phyloP scores from a whole-genome alignment of 306 rosid species.

The Dryas drummondii region DNA sequence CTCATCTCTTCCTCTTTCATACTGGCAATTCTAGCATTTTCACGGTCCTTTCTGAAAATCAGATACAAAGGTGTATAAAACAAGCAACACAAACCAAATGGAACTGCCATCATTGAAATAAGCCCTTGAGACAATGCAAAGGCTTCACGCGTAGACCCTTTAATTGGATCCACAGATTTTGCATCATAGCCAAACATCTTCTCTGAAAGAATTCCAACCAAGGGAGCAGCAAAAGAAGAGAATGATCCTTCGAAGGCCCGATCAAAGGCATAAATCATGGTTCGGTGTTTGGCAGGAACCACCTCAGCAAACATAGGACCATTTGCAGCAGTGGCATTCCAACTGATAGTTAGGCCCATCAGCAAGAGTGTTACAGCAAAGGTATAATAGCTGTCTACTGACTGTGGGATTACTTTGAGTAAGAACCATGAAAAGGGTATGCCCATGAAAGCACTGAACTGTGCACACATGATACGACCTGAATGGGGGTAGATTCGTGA shows the following conservation, averaged over 20 bases:
- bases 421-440: slow-evolving; percentile 90
- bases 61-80: slow-evolving; percentile 80
- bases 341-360: slow-evolving; percentile 94
- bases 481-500: slow-evolving; percentile 72
- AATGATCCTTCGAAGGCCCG: slow-evolving; percentile 96
- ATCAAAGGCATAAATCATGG: slow-evolving; percentile 96
- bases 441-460: slow-evolving; percentile 93
- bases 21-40: slow-evolving; percentile 48
- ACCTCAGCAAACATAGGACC: slow-evolving; percentile 97
- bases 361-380: slow-evolving; percentile 69
- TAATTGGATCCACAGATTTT: slow-evolving; percentile 59
- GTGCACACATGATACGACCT: slow-evolving; percentile 89
- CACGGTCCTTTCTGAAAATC: slow-evolving; percentile 68
- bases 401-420: slow-evolving; percentile 76
- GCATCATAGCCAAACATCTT: slow-evolving; percentile 76
- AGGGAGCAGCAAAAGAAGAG: slow-evolving; percentile 92
- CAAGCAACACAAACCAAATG: slow-evolving; percentile 90
- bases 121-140: slow-evolving; percentile 90
- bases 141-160: slow-evolving; percentile 74
- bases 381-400: slow-evolving; percentile 59
- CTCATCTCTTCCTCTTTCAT: slow-evolving; percentile 64
- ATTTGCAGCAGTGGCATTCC: slow-evolving; percentile 86
- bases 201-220: slow-evolving; percentile 96
- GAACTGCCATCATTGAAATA: slow-evolving; percentile 79
- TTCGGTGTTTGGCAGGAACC: slow-evolving; percentile 80